phyloP scores from a whole-genome alignment of 768 basidiomycete genomes.

The Boletellus ananiceps region DNA sequence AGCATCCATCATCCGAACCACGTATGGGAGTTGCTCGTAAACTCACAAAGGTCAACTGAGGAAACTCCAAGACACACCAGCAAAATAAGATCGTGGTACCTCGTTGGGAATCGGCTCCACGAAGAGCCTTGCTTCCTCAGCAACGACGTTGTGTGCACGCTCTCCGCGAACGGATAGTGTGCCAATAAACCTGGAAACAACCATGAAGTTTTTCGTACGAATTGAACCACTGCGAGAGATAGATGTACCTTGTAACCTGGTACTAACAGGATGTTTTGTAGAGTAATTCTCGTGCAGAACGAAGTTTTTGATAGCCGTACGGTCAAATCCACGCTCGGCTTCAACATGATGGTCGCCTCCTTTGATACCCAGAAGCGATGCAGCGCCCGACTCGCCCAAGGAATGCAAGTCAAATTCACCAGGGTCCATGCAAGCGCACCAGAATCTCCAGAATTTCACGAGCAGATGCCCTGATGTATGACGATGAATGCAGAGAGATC shows the following conservation, averaged over 20 bases:
- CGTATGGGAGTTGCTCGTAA: no score
- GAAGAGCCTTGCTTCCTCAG: constrained; percentile 58
- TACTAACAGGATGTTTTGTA: constrained; percentile 53
- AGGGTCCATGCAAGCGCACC: constrained; percentile 67
- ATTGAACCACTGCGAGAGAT: not conserved
- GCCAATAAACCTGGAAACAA: constrained; percentile 68
- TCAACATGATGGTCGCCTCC: constrained; percentile 68
- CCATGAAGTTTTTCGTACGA: not conserved
- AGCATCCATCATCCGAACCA: constrained; percentile 97
- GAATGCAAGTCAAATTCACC: constrained; percentile 74
- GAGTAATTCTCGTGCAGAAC: constrained; percentile 87
- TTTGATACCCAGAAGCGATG: constrained; percentile 76
- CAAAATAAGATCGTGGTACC: constrained; percentile 36
- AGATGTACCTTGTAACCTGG: constrained; percentile 48
- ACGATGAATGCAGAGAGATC: constrained; percentile 72
- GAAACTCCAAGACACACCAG: not conserved
- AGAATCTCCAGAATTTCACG: constrained; percentile 88
- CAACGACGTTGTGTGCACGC: constrained; percentile 46
- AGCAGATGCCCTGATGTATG: constrained; percentile 95
- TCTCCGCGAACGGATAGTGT: constrained; percentile 70
- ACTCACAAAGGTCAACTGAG: constrained; percentile 42
- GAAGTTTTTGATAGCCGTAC: constrained; percentile 86
- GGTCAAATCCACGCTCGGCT: constrained; percentile 87
- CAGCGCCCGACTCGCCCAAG: constrained; percentile 78
- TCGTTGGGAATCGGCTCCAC: constrained; percentile 93